Base-by-base conservation (phyloP, 495 filamentous ascomycete species). In the Lasiosphaeria miniovina region DNA sequence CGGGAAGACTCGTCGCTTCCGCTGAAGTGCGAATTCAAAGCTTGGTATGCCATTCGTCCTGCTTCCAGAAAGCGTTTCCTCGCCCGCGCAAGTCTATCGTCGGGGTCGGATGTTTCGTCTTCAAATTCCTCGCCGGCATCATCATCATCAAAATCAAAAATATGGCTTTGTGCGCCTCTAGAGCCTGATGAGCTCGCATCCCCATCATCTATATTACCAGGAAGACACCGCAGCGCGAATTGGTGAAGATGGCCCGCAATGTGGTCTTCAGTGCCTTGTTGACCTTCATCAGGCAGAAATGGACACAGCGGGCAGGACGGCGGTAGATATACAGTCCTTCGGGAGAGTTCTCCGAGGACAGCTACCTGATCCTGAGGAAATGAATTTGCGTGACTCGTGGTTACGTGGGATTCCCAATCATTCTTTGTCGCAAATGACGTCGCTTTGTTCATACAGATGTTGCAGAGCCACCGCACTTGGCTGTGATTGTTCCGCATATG, bases 401-500 rank as follows among this genome's bases (percentile, higher is more conserved):
- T 31, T 32, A 51, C 49, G 12, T 51, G 49, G 3, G 17, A 32
- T 14, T 51, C 49, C 49, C 49, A 51, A 7, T 51, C 14, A 0
- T 31, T n/a, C 49, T 35, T 2, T 6, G 5, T 31, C 12, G 17
- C 6, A 9, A 51, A 51, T 32, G 49, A 32, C 12, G 49, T 12
- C 15, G 24, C 6, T 7, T 14, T 10, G 32, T 7, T 31, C 4
- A 9, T n/a, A 3, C 49, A 51, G 49, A 51, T 51, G 7, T 17
- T 14, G 49, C 49, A 51, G 12, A 51, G 17, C 49, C 49, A 51
- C 49, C 5, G 49, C 4, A 10, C 6, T 8, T 6, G 5, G 12
- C 15, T 51, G 12, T 51, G 49, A n/a, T 51, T 2, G 49, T 51
- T 51, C 2, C 49, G 49, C 49, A 51, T 51, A 24, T 51, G 49